Conservation (phyloP, 2,329 filamentous ascomycete species). For the Chaetomium sp. region DNA sequence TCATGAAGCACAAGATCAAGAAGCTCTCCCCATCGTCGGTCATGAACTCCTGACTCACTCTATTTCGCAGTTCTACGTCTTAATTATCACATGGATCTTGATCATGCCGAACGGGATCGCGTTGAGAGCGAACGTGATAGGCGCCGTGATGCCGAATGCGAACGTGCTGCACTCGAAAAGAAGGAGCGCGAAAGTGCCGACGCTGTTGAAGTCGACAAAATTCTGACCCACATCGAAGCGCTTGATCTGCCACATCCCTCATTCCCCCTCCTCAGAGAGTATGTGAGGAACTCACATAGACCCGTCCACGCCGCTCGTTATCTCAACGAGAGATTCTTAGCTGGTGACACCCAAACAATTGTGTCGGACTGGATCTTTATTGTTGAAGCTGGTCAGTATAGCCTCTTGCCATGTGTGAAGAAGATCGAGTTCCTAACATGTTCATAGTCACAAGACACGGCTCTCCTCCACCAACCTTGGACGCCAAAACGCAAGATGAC, state of each 20-base stretch:
- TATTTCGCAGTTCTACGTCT: too few relatives aligned
- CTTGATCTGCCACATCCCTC: constrained; percentile 9
- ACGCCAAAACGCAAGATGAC: neutral
- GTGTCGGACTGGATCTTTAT: constrained; percentile 25
- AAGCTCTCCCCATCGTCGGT: too few relatives aligned
- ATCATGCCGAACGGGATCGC: too few relatives aligned
- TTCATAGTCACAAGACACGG: neutral
- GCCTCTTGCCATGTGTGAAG: neutral
- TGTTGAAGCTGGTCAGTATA: constrained; percentile 22
- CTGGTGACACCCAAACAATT: constrained; percentile 2
- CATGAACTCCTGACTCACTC: too few relatives aligned
- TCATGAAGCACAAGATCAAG: too few relatives aligned
- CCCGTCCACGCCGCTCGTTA: constrained; percentile 6
- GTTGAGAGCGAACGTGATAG: too few relatives aligned
- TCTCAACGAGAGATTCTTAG: neutral
- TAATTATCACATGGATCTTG: too few relatives aligned
- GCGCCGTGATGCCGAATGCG: too few relatives aligned
- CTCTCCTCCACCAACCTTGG: neutral
- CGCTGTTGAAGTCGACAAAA: neutral
- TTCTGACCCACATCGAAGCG: constrained; percentile 9
- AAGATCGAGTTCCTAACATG: too few relatives aligned
- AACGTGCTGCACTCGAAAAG: too few relatives aligned
- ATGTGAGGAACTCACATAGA: constrained; percentile 10
- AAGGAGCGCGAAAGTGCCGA: too few relatives aligned
- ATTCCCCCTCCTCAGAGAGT: constrained; percentile 4